Base-by-base conservation (phyloP, 768 basidiomycete genomes). In the Boletus tylopilopsis region DNA sequence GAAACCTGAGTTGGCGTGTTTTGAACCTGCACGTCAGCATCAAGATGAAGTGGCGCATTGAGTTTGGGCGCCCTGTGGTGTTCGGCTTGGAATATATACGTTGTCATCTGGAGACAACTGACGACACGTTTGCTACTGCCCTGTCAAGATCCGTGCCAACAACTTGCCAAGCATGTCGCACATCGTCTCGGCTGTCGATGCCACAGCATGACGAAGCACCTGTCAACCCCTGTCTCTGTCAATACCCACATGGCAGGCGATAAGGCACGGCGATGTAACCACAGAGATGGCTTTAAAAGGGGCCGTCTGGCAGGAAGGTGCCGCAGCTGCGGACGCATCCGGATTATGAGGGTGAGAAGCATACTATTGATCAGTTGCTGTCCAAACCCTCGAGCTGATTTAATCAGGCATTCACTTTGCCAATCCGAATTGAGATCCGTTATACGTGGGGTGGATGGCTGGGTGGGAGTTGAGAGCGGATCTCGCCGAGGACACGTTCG, bases 371-470 rank as follows among this genome's bases (percentile, higher is more conserved):
- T 52, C 50, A 58, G 48, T 49, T 22, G 37, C 42, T 46, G 47
- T 47, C 48, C 42, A 35, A 47, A 27, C 40, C n/a, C 42, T 53
- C 54, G 61, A 51, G 42, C 27, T 47, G 36, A 50, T 43, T 44
- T 54, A 54, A 63, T 63, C 55, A 60, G 60, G 40, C 48, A 49
- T 51, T 54, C 34, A 61, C 56, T 51, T 53, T 64, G 58, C 42
- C 25, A 35, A 47, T 46, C 50, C 54, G 53, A 53, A 47, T 49
- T 50, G 57, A 62, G 63, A 64, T 63, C 62, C 62, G 62, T n/a
- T n/a, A n/a, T n/a, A n/a, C 49, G 36, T 29, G 42, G 27, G 30
- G 13, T 32, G 25, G 11, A 21, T 33, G 19, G 44, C 45, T 35
- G 19, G 30, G 47, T 38, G 50, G 56, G 47, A 64, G 51, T 47